Base-by-base conservation (phyloP, 2,329 filamentous ascomycete genomes). In the Talaromyces sp. region DNA sequence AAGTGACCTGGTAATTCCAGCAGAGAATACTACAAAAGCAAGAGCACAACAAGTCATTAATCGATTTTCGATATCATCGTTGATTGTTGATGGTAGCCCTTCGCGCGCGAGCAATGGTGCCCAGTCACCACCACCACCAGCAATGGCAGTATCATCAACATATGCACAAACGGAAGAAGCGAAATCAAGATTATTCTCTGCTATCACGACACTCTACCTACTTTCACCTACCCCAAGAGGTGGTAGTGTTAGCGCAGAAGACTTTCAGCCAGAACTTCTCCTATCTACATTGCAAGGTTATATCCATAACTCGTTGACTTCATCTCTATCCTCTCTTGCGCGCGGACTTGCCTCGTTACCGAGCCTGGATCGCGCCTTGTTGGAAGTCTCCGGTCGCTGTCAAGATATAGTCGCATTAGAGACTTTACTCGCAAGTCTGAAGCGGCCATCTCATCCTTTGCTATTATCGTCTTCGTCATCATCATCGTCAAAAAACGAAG, bases 391-490 rank as follows among this genome's bases (percentile, higher is more conserved):
- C 6, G 85, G 87, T 5, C 83, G 89, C 46, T 97, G 93, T 69
- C 92, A 96, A 70, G 96, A 95, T 67, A 84, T 97, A 39, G 85
- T 96, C n/a, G 90, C 91, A 0, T 78, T 97, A 2, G 91, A 96
- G 75, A 78, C 85, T 1, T 82, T 97, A 2, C 83, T 97, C 6
- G 84, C 85, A 52, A 78, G 79, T 3, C 86, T 84, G 2, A 87
- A 85, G 63, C 79, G 87, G 0, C 89, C 91, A 0, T 43, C 71
- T 0, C 90, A 96, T 66, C 87, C 89, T 0, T 76, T 89, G 0
- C 70, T 93, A 21, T 59, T 59, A 31, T 6, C 45, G n/a, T 15
- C n/a, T 5, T 39, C 19, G 1, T 28, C 17, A 8, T 11, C 39
- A 22, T 22, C 36, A 25, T 6, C 9, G 17, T 39, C 57, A 19